Evolutionary conservation across 371 early-diverging fungal genomes (phyloP).

Genomic region (Caulochytrium protostelioides): DNA sequence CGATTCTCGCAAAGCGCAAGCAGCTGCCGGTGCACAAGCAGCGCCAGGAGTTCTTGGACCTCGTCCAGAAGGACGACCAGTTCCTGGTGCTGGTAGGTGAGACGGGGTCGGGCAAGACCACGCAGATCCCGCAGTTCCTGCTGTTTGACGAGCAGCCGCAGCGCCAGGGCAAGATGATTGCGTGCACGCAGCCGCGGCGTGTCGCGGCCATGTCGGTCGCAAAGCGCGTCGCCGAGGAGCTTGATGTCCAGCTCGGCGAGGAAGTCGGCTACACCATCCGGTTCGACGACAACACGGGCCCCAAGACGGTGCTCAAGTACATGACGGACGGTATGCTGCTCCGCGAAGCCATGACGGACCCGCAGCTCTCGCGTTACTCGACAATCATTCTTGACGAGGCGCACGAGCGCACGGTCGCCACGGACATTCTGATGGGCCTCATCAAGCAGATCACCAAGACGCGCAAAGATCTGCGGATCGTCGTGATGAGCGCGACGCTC

Average conservation of each 20-base stretch:
- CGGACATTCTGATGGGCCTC: slow-evolving; percentile 92
- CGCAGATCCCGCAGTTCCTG: slow-evolving; percentile 82
- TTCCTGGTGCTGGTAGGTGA: slow-evolving; percentile 65
- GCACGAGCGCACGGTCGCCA: slow-evolving; percentile 87
- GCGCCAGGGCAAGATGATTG: slow-evolving; percentile 65
- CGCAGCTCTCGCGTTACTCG: slow-evolving; percentile 56
- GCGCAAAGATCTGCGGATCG: slow-evolving; percentile 41
- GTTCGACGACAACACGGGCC: slow-evolving; percentile 79
- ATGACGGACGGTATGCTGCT: slow-evolving; percentile 98
- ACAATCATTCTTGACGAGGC: slow-evolving; percentile 94
- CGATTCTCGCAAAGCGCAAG: slow-evolving; percentile 56
- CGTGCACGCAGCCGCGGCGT: slow-evolving; percentile 96
- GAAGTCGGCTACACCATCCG: slow-evolving; percentile 93
- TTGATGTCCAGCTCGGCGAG: slow-evolving; percentile 68
- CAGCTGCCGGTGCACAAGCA: slow-evolving; percentile 76
- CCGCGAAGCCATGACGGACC: slow-evolving; percentile 91
- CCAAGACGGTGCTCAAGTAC: slow-evolving; percentile 70
- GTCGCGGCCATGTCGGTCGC: slow-evolving; percentile 97
- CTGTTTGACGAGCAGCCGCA: slow-evolving; percentile 76
- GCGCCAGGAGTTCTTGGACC: slow-evolving; percentile 56
- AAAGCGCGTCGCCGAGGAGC: slow-evolving; percentile 82
- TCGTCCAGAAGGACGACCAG: slow-evolving; percentile 61
- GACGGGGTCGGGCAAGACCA: slow-evolving; percentile 4
- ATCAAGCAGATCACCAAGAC: slow-evolving; percentile 44
- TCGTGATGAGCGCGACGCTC: slow-evolving; percentile 85